Evolutionary conservation across 768 basidiomycete genomes (phyloP).

Genomic region (Austroboletus festivus): DNA sequence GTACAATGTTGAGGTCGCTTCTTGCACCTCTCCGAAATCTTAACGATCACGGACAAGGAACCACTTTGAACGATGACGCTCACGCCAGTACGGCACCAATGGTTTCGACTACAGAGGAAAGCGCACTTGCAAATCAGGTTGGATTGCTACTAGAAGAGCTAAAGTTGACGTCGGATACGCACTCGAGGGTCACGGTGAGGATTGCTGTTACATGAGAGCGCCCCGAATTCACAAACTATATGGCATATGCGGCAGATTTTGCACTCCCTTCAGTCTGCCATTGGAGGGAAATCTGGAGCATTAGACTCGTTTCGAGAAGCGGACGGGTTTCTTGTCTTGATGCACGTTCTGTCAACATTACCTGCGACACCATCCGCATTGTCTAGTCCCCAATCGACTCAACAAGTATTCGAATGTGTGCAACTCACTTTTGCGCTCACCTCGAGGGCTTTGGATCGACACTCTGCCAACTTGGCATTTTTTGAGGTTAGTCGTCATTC

Average conservation of each 20-base stretch:
- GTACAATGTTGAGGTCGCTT: slow-evolving; percentile 53
- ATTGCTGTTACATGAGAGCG: neutral
- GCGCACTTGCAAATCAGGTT: slow-evolving; percentile 47
- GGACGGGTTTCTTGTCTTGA: slow-evolving; percentile 75
- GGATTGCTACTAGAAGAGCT: slow-evolving; percentile 65
- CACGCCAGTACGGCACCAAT: neutral
- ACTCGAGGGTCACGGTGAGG: slow-evolving; percentile 53
- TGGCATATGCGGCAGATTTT: slow-evolving; percentile 47
- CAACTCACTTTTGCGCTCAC: slow-evolving; percentile 62
- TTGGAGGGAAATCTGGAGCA: slow-evolving; percentile 61
- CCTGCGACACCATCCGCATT: slow-evolving; percentile 29
- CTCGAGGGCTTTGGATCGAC: slow-evolving; percentile 59
- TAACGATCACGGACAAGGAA: slow-evolving; percentile 44
- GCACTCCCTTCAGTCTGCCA: slow-evolving; percentile 61
- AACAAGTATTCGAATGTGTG: slow-evolving; percentile 49
- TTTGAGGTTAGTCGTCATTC: slow-evolving; percentile 56
- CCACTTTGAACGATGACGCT: slow-evolving; percentile 27
- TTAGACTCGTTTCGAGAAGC: slow-evolving; percentile 78
- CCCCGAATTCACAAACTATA: neutral
- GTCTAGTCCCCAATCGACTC: slow-evolving; percentile 32
- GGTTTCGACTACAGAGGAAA: neutral
- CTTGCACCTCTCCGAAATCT: slow-evolving; percentile 57
- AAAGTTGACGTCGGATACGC: slow-evolving; percentile 50
- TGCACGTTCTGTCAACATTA: slow-evolving; percentile 67
- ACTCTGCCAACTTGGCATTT: slow-evolving; percentile 54